Base-by-base conservation (phyloP, 345 rosid species). In the Eucalyptus curtisii region DNA sequence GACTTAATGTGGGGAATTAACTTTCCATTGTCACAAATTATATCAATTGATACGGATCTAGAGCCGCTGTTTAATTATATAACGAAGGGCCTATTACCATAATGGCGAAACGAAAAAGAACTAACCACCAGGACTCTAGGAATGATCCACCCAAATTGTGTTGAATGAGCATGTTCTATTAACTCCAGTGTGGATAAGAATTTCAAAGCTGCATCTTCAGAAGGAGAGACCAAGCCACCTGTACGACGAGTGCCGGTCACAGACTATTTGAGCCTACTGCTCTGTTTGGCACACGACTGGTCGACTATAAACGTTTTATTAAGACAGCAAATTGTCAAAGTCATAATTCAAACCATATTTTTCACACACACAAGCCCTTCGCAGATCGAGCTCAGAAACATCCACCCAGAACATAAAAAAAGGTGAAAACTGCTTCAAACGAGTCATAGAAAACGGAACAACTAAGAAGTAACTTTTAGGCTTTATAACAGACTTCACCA, bases 391-490 rank as follows among this genome's bases (percentile, higher is more conserved):
- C 47, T 76, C 82, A 44, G 82, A 37, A 76, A 76, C 5, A 76
- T 76, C 47, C 82, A 76, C 15, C 82, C 82, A 76, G 82, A 27
- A 59, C 42, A 37, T 4, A 17, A 33, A 31, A 10, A 33, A 37
- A 37, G 45, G 24, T 24, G 82, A 10, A 3, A 68, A 33, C 30
- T 37, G 15, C 82, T 37, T 40, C 47, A 37, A 37, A 76, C 15
- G 47, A 76, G 82, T 76, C 82, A 37, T 19, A 40, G 47, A 76
- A 19, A 71, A 31, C 98, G 95, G 9, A 93, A 94, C 52, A 37
- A 37, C 82, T 37, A 20, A 19, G 11, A 4, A 37, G 82, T 71
- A 71, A 76, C 82, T 40, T 76, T 76, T 42, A 76, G 47, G 82
- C 82, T 76, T 76, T 76, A 20, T 20, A 24, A 20, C 82, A 76